These are phyloP conservation scores for Metarhizium rileyi DNA, from an alignment of 2,329 filamentous ascomycete species.

Conservation along the genomic window DNA sequence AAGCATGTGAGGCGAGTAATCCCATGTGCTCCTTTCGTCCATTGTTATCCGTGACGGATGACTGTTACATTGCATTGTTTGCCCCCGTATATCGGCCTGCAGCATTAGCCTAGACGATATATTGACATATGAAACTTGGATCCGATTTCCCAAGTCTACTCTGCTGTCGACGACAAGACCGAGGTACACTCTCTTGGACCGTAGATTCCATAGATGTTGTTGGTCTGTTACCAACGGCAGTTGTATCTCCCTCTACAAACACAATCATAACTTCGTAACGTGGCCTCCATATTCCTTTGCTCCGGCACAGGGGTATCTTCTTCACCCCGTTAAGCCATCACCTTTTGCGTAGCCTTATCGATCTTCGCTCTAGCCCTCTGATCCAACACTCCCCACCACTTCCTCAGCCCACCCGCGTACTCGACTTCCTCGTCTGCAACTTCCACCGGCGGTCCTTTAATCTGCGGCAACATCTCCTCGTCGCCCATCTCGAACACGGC, in stretches of 20 bases:
- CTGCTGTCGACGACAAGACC: too few relatives aligned
- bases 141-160: too few relatives aligned
- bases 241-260: neutral
- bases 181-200: too few relatives aligned
- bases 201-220: neutral
- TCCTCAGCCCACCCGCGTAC: conserved; percentile 38
- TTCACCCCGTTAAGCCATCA: conserved; percentile 5
- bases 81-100: too few relatives aligned
- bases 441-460: conserved; percentile 52
- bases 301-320: neutral
- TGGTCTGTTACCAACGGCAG: neutral
- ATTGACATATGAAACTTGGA: too few relatives aligned
- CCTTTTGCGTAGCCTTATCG: conserved; percentile 33
- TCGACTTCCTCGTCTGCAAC: conserved; percentile 37
- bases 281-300: neutral
- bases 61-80: too few relatives aligned
- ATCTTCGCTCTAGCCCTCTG: conserved; percentile 35
- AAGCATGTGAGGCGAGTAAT: neutral
- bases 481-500: conserved; percentile 45
- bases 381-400: conserved; percentile 41
- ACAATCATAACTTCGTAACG: neutral
- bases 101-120: too few relatives aligned
- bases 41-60: too few relatives aligned
- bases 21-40: neutral
- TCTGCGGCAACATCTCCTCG: conserved; percentile 35